Conservation (phyloP, 345 rosid genomes). For the Psidium friedrichsthalianum region DNA sequence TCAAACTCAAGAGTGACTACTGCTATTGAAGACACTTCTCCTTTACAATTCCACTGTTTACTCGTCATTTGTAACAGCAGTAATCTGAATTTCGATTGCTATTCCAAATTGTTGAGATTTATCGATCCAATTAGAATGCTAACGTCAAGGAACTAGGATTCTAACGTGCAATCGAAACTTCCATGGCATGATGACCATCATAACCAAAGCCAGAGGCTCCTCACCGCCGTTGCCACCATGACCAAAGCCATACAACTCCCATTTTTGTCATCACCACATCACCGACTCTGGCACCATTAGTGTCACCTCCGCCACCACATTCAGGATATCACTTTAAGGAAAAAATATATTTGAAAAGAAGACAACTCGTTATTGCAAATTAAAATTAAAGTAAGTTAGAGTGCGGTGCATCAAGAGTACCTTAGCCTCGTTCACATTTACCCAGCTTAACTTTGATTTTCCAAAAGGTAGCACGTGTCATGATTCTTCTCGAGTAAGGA, state of each 20-base stretch:
- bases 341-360: too few species aligned
- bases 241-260: not conserved
- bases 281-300: not conserved
- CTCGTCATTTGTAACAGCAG: not conserved
- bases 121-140: not conserved
- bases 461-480: too few species aligned
- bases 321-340: not conserved
- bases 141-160: not conserved
- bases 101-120: not conserved
- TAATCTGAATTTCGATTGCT: not conserved
- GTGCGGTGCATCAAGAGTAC: too few species aligned
- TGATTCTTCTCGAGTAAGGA: too few species aligned
- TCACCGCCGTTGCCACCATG: not conserved
- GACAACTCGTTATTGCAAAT: too few species aligned
- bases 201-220: not conserved
- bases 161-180: not conserved
- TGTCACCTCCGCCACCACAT: not conserved
- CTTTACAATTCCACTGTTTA: too few species aligned
- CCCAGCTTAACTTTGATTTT: too few species aligned
- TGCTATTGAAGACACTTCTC: not conserved
- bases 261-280: not conserved
- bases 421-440: too few species aligned
- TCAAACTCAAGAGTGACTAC: not conserved
- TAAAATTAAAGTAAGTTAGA: too few species aligned
- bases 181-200: not conserved